phyloP scores from a whole-genome alignment of 202 grass and related monocot genomes.

The Bolboschoenoplectus hybrid region DNA sequence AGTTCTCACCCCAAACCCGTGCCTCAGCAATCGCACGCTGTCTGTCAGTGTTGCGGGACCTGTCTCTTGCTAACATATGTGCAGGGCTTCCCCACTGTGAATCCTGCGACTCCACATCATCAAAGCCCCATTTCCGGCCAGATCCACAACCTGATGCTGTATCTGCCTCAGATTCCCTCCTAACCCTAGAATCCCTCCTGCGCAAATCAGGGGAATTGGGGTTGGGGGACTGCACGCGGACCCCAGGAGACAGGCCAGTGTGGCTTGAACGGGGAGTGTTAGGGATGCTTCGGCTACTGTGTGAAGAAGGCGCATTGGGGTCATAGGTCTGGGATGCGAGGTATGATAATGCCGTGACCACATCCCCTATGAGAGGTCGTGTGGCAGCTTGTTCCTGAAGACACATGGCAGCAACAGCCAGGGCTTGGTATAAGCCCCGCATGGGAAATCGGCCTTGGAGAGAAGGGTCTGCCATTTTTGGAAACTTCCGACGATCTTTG shows the following conservation, averaged over 20 bases:
- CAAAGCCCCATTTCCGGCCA: constrained; percentile 72
- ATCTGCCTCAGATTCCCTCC: constrained; percentile 46
- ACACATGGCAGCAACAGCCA: constrained; percentile 99
- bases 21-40: constrained; percentile 72
- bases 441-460: constrained; percentile 81
- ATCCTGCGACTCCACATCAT: constrained; percentile 58
- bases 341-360: constrained; percentile 94
- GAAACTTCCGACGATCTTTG: constrained; percentile 91
- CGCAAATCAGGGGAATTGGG: constrained; percentile 69
- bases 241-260: constrained; percentile 39
- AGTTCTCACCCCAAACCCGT: constrained; percentile 81
- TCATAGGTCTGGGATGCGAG: constrained; percentile 95
- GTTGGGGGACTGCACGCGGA: constrained; percentile 60
- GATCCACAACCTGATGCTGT: constrained; percentile 62
- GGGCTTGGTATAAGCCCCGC: constrained; percentile 91
- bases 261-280: constrained; percentile 75
- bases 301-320: constrained; percentile 62
- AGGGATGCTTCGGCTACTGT: constrained; percentile 57
- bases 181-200: constrained; percentile 55
- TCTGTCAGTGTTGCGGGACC: constrained; percentile 49
- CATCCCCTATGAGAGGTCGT: constrained; percentile 90
- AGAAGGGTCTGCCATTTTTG: constrained; percentile 96
- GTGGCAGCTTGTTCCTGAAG: constrained; percentile 95
- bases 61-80: constrained; percentile 60
- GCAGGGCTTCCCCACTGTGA: constrained; percentile 72